phyloP scores from a whole-genome alignment of 805 yeast species.

The Sungouiella blattae region DNA sequence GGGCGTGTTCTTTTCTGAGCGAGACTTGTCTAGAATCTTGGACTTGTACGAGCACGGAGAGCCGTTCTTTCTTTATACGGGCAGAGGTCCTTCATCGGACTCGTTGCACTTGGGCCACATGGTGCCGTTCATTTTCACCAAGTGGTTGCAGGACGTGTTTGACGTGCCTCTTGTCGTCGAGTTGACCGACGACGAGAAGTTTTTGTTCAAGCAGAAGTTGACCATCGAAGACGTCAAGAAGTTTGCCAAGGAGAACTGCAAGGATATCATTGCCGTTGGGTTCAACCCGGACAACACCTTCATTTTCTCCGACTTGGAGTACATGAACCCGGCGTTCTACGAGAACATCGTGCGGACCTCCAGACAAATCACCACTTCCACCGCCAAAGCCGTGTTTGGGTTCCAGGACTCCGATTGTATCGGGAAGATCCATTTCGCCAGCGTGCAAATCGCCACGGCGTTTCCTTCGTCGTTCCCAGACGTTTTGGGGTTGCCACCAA shows the following conservation, averaged over 20 bases:
- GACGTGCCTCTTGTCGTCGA: conserved; percentile 94
- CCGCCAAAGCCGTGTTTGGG: conserved; percentile 96
- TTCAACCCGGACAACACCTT: conserved; percentile 94
- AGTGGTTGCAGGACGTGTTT: conserved; percentile 97
- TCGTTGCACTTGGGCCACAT: conserved; percentile 96
- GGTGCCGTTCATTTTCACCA: conserved; percentile 92
- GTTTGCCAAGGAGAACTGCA: conserved; percentile 79
- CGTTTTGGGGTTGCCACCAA: conserved; percentile 77
- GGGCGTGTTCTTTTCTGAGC: conserved; percentile 89
- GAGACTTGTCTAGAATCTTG: conserved; percentile 75
- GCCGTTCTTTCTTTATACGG: conserved; percentile 93
- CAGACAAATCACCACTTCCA: conserved; percentile 93
- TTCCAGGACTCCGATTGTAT: conserved; percentile 92
- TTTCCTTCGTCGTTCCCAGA: conserved; percentile 96
- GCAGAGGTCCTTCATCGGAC: conserved; percentile 94
- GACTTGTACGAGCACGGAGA: conserved; percentile 92
- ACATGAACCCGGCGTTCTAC: conserved; percentile 91
- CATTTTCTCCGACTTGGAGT: conserved; percentile 86
- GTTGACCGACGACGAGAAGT: conserved; percentile 95
- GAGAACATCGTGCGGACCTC: conserved; percentile 91
- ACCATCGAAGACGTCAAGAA: conserved; percentile 83
- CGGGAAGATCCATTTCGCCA: conserved; percentile 92
- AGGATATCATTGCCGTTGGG: conserved; percentile 91
- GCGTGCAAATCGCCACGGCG: conserved; percentile 93
- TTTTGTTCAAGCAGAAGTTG: conserved; percentile 85